Conservation (phyloP, 495 filamentous ascomycete species). For the Hyaloscypha bicolor region DNA sequence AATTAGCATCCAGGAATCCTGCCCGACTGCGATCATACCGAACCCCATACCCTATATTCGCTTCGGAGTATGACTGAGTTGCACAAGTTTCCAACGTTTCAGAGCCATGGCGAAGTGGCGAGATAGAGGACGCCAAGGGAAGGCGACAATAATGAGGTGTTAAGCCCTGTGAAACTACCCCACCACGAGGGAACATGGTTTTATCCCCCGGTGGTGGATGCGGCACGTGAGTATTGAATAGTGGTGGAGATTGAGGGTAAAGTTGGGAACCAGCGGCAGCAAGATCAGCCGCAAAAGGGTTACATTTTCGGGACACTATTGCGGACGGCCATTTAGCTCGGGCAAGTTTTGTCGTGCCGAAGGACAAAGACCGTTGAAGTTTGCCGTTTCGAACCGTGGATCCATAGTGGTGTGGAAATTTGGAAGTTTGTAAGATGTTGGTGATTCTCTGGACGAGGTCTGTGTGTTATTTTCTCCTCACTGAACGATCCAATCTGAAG, state of each 20-base stretch:
- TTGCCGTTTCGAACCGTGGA: neutral
- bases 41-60: neutral
- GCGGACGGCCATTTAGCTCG: neutral
- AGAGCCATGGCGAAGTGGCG: neutral
- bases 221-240: neutral
- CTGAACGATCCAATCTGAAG: neutral
- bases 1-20: neutral
- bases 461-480: neutral
- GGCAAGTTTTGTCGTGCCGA: neutral
- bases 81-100: neutral
- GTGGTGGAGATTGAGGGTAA: neutral
- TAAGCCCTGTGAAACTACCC: constrained; percentile 18
- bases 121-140: neutral
- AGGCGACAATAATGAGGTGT: constrained; percentile 3
- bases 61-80: neutral
- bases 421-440: neutral
- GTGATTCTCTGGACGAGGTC: neutral
- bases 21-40: neutral
- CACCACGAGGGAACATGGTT: constrained; percentile 52
- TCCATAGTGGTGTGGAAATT: neutral
- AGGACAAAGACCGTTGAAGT: neutral
- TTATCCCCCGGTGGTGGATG: neutral
- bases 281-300: neutral
- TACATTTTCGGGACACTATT: neutral
- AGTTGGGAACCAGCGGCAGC: neutral